A percentile compares a stretch with the other conserved stretches of the same genome.
Conservation (phyloP, 305 asterid genomes). For the Rubia tinctorum region DNA sequence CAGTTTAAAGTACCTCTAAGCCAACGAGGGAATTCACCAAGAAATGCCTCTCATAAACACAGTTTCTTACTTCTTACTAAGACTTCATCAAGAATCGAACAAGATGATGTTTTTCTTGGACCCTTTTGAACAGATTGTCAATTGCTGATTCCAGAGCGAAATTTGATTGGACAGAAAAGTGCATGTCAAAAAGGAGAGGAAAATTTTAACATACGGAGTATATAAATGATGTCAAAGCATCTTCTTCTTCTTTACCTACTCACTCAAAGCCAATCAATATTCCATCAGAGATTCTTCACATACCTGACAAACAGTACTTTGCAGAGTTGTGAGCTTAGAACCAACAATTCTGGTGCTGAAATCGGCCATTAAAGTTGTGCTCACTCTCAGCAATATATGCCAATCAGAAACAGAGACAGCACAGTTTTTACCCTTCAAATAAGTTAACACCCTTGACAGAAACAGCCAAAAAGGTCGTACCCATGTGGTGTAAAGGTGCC, state of each 20-base stretch:
- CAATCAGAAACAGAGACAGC: constrained; percentile 12
- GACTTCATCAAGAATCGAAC: constrained; percentile 20
- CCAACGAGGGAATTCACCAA: constrained; percentile 7
- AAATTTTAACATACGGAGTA: constrained; percentile 21
- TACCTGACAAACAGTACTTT: constrained; percentile 22
- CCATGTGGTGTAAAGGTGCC: constrained; percentile 20
- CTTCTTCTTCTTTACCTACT: constrained; percentile 14
- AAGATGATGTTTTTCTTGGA: constrained; percentile 1
- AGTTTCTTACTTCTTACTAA: constrained; percentile 4
- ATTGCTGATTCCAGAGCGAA: constrained; percentile 11
- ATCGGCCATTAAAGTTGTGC: constrained; percentile 18
- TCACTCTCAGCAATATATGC: constrained; percentile 5
- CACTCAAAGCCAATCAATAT: constrained; percentile 19
- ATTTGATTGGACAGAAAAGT: background rate
- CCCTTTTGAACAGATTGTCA: background rate
- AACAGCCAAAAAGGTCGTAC: constrained; percentile 22
- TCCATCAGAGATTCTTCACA: constrained; percentile 28
- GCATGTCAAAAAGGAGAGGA: constrained; percentile 14
- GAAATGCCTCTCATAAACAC: constrained; percentile 15
- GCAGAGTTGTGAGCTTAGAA: constrained; percentile 13
- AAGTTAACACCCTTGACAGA: constrained; percentile 9
- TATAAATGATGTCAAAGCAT: constrained; percentile 27
- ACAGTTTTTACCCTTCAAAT: constrained; percentile 7
- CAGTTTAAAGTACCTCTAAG: constrained; percentile 10
- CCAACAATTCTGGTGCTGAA: background rate